phyloP scores from a whole-genome alignment of 495 filamentous ascomycete genomes.

The Penicillium simplicissimum region DNA sequence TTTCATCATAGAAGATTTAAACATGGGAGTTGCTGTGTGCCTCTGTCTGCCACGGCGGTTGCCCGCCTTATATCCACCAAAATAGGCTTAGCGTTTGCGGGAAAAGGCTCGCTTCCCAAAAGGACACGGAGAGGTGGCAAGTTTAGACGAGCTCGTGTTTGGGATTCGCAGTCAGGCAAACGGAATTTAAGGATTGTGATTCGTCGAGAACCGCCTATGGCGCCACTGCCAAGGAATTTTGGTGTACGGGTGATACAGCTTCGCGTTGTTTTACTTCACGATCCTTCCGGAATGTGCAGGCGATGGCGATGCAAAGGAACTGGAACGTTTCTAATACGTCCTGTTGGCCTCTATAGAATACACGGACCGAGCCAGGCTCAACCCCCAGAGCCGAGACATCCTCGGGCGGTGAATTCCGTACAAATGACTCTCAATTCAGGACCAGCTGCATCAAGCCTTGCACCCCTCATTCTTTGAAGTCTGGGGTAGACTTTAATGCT shows the following conservation, averaged over 20 bases:
- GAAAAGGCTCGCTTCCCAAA: neutral
- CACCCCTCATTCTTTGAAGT: slow-evolving; percentile 1
- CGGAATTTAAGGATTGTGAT: neutral
- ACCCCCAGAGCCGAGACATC: neutral
- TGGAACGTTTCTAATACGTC: neutral
- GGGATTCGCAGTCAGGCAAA: neutral
- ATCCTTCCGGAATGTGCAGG: neutral
- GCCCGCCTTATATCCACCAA: neutral
- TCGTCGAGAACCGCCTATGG: neutral
- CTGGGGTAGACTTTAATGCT: neutral
- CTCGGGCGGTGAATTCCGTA: neutral
- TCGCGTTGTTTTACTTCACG: neutral
- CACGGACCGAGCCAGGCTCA: neutral
- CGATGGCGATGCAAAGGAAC: neutral
- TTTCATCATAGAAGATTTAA: neutral
- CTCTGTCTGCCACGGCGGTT: neutral
- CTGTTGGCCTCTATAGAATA: neutral
- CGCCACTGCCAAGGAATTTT: neutral
- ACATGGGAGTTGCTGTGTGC: neutral
- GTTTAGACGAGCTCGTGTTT: neutral
- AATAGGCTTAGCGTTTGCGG: slow-evolving; percentile 1
- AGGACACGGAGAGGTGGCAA: neutral
- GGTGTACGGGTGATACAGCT: neutral
- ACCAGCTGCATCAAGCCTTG: neutral
- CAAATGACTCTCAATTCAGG: neutral